phyloP scores from a whole-genome alignment of 1,284 basidiomycete genomes.

The Neonothopanus nambi region DNA sequence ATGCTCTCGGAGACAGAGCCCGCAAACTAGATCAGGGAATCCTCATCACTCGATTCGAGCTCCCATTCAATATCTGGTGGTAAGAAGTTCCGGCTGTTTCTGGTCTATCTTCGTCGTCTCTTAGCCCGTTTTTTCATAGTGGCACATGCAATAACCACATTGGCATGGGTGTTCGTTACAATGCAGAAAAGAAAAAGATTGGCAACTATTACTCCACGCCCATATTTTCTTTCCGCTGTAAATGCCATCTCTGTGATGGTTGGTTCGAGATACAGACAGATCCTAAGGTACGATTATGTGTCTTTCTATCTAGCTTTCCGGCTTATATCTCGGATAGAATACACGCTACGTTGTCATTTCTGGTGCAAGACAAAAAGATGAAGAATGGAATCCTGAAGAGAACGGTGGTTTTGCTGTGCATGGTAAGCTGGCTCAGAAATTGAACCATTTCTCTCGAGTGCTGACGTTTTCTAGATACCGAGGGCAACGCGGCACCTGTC shows the following conservation, averaged over 20 bases:
- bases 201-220: slow-evolving; percentile 95
- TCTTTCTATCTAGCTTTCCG: background rate
- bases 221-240: slow-evolving; percentile 94
- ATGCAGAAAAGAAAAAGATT: slow-evolving; percentile 96
- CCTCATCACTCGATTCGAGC: slow-evolving; percentile 88
- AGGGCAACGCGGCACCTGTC: slow-evolving; percentile 57
- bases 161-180: slow-evolving; percentile 97
- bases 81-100: slow-evolving; percentile 41
- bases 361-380: slow-evolving; percentile 88
- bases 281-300: slow-evolving; percentile 73
- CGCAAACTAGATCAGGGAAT: slow-evolving; percentile 93
- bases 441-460: background rate
- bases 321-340: slow-evolving; percentile 56
- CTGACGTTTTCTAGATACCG: slow-evolving; percentile 55
- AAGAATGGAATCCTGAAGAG: slow-evolving; percentile 96
- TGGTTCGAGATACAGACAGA: slow-evolving; percentile 99
- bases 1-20: slow-evolving; percentile 90
- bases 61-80: slow-evolving; percentile 99
- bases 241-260: slow-evolving; percentile 90
- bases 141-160: slow-evolving; percentile 93
- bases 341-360: slow-evolving; percentile 91
- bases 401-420: slow-evolving; percentile 91
- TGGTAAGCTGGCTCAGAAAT: slow-evolving; percentile 45
- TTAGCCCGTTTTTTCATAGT: slow-evolving; percentile 37
- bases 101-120: background rate